phyloP scores from a whole-genome alignment of 2,329 filamentous ascomycete genomes.

The Ophiostoma angusticollis region DNA sequence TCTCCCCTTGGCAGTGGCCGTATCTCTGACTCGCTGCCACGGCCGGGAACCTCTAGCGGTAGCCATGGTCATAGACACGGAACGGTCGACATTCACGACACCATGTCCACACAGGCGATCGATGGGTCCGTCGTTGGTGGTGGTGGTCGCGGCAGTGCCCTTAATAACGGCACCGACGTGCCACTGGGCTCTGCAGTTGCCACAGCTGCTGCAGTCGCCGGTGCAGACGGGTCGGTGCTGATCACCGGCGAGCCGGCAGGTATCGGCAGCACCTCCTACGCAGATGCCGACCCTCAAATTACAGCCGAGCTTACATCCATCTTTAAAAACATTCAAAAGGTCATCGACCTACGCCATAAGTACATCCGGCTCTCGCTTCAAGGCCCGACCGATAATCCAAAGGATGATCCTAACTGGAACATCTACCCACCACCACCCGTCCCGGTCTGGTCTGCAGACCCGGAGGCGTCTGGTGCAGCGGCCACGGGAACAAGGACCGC shows the following conservation, averaged over 20 bases:
- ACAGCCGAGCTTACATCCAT: slow-evolving; percentile 75
- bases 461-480: slow-evolving; percentile 16
- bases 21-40: slow-evolving; percentile 1
- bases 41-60: neutral
- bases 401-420: slow-evolving; percentile 68
- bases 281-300: slow-evolving; percentile 63
- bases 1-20: slow-evolving; percentile 8
- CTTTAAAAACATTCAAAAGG: slow-evolving; percentile 78
- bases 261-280: slow-evolving; percentile 52
- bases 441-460: slow-evolving; percentile 67
- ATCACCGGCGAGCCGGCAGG: slow-evolving; percentile 41
- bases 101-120: slow-evolving; percentile 1
- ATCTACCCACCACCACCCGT: slow-evolving; percentile 89
- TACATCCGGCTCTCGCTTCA: slow-evolving; percentile 83
- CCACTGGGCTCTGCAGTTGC: slow-evolving; percentile 2
- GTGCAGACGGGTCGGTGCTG: slow-evolving; percentile 18
- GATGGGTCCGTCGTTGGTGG: slow-evolving; percentile 10
- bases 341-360: slow-evolving; percentile 77
- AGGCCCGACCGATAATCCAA: slow-evolving; percentile 71
- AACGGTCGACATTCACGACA: slow-evolving; percentile 2
- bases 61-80: neutral
- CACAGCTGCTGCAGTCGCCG: slow-evolving; percentile 9
- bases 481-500: slow-evolving; percentile 17
- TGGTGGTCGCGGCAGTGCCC: slow-evolving; percentile 11
- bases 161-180: slow-evolving; percentile 12